These are phyloP conservation scores for Saksenaea vasiformis DNA, from an alignment of 371 early-diverging fungal species.

Conservation along the genomic window DNA sequence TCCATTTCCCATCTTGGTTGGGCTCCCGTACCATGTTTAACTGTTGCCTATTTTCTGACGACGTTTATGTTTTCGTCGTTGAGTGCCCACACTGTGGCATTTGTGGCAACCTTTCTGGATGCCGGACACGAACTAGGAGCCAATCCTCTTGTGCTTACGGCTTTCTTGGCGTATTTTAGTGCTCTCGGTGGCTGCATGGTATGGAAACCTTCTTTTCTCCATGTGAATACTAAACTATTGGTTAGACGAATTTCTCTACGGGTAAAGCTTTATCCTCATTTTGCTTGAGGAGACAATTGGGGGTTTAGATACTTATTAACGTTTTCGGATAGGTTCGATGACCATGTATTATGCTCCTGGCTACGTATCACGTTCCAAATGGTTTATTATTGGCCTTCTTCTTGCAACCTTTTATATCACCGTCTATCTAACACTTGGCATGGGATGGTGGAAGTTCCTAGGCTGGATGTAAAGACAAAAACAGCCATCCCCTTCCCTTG, in stretches of 20 bases:
- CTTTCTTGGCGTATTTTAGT: constrained; percentile 68
- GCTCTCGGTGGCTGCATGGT: constrained; percentile 68
- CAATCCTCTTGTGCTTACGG: constrained; percentile 58
- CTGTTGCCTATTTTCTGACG: constrained; percentile 65
- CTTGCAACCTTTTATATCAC: constrained; percentile 52
- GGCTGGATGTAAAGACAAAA: constrained; percentile 49
- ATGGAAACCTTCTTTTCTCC: constrained; percentile 19
- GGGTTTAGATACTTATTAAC: neutral
- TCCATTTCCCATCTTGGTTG: constrained; percentile 32
- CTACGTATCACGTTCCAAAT: constrained; percentile 54
- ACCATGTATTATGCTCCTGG: constrained; percentile 67
- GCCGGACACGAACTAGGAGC: constrained; percentile 67
- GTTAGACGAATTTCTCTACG: constrained; percentile 62
- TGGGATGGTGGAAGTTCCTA: constrained; percentile 72
- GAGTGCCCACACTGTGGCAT: constrained; percentile 70
- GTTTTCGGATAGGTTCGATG: constrained; percentile 36
- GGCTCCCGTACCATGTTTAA: constrained; percentile 51
- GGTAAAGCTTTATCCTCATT: constrained; percentile 38
- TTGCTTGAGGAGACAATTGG: constrained; percentile 1
- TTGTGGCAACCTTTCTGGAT: constrained; percentile 74
- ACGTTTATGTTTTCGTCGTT: constrained; percentile 75
- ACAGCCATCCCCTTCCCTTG: neutral
- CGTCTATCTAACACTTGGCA: constrained; percentile 65
- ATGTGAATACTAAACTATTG: neutral
- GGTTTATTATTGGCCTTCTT: constrained; percentile 64